Base-by-base conservation (phyloP, 305 asterid species). In the Fraxinus sp. region DNA sequence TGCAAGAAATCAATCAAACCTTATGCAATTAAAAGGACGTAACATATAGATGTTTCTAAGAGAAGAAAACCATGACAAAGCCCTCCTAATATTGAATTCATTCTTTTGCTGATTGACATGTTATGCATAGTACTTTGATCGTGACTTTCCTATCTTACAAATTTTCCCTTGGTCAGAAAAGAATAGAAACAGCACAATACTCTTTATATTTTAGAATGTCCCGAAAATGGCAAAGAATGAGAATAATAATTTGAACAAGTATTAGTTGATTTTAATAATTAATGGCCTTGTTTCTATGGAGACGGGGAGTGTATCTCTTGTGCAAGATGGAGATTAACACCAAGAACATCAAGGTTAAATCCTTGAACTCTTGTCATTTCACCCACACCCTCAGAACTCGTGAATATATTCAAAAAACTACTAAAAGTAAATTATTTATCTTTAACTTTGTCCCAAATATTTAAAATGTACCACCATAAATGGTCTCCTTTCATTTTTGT, bases 381-480 rank as follows among this genome's bases (percentile, higher is more conserved):
- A 71, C 18, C 24, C 22, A 71, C 22, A 71, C 41, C 43, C 39
- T 32, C n/a, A 5, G 41, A 71, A 71, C 13, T 5, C 0, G 1
- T 70, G 11, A 70, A 30, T 71, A 32, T 20, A 28, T 71, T 13
- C 11, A 71, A 30, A 26, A 30, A 32, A 3, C 43, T 71, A 26
- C 80, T 55, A 20, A 77, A 52, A 32, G 43, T 77, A 32, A 77
- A 52, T 28, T 52, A 52, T 55, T 79, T 37, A 77, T 71, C 24
- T 26, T 71, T 82, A 33, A 68, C 10, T 79, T 33, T 37, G 79
- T 77, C 75, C 72, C 77, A 32, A 46, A 81, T 74, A 55, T 52
- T 75, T 37, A 46, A 70, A 79, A 77, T 72, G 46, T 39, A 36
- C 55, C 80, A 70, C 70, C 77, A 71, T 32, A 77, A 81, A 32